Conservation (phyloP, 805 yeast species). For the Alloascoidea hylecoeti region DNA sequence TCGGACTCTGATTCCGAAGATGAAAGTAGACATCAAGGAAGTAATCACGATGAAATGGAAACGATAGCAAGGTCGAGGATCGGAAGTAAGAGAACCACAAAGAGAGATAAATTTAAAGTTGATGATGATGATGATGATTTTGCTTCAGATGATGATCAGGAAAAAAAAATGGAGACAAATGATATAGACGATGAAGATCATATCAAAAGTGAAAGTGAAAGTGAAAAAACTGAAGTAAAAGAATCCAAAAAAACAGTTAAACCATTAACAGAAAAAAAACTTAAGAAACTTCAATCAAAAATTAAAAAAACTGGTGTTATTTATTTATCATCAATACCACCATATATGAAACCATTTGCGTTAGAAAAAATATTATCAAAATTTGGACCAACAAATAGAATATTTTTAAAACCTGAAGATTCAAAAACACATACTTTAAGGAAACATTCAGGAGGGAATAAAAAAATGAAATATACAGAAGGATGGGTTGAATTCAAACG, state of each 20-base stretch:
- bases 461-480: constrained; percentile 75
- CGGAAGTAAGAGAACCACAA: not conserved
- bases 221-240: constrained; percentile 4
- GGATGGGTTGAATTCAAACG: constrained; percentile 93
- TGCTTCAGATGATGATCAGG: constrained; percentile 9
- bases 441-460: constrained; percentile 82
- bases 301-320: constrained; percentile 78
- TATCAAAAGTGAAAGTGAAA: not conserved
- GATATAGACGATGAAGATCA: not conserved
- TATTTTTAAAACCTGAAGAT: constrained; percentile 81
- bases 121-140: constrained; percentile 5
- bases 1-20: constrained; percentile 1
- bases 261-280: constrained; percentile 18
- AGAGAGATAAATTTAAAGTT: not conserved
- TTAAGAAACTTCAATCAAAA: constrained; percentile 22
- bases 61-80: too few relatives aligned
- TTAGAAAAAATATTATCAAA: constrained; percentile 65
- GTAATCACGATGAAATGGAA: not conserved
- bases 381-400: constrained; percentile 81
- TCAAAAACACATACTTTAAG: constrained; percentile 47
- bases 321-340: constrained; percentile 85
- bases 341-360: constrained; percentile 93
- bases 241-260: constrained; percentile 7
- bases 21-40: not conserved
- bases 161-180: constrained; percentile 7